Evolutionary conservation across 2,329 filamentous ascomycete genomes (phyloP), one percentile per base, ranked within the genome.

Genomic region (Stachybotrys chartarum): DNA sequence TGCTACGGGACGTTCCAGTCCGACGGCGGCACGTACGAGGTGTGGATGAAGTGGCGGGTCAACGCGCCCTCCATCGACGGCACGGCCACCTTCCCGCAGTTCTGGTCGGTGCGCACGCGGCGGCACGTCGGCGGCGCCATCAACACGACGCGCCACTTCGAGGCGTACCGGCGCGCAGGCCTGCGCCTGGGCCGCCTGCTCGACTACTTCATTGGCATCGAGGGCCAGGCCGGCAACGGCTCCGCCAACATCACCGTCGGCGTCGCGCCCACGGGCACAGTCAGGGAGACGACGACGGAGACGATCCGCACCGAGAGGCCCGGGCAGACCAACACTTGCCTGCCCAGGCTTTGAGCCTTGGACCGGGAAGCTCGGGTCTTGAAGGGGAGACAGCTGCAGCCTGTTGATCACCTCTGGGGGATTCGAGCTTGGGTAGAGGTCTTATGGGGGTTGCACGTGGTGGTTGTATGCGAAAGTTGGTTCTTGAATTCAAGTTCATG

Each of bases 11-110:
- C 42, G n/a, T 56, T 56, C 46, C 59, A 57, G 30, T 58, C 56
- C 46, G 65, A 66, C 50, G 66, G 63, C 45, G 60, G 59, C 52
- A 62, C 56, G 45, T 69, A 69, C 56, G 62, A 67, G 50, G 57
- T 69, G 48, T 68, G 63, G 60, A 61, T 61, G 56, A 64, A 60
- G 57, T 63, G 59, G 32, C 60, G 65, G 48, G 61, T 63, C 57
- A 72, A 75, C 57, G 62, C 66, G 52, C 73, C 73, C 12, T 71
- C 67, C 56, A 75, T 76, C 56, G 60, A 73, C 54, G 75, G 75
- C 47, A 77, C 73, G 44, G 55, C 61, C 50, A 77, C 73, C 56
- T 77, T 78, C 64, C 64, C 72, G 63, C 75, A 78, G 67, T 78
- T 70, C 66, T 77, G 74, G 74, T 73, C 71, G 24, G 72, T 82